Base-by-base conservation (phyloP, 768 basidiomycete species). In the Psilocybe cyanescens region DNA sequence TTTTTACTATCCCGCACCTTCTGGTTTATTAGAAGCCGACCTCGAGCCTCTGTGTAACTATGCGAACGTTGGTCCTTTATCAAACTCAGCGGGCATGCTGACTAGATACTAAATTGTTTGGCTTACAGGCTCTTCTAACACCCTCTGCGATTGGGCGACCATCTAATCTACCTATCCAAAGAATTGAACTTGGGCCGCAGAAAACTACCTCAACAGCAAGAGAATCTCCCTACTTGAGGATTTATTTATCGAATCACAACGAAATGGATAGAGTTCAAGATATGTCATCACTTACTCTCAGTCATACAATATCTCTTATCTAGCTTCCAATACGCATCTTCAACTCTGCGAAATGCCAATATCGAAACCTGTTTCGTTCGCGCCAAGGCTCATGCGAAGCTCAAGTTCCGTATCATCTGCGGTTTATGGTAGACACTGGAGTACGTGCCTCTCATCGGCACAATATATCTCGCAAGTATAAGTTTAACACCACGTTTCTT, bases 341-440 rank as follows among this genome's bases (percentile, higher is more conserved):
- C 70, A 90, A 91, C 66, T 78, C 85, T 57, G 90, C 87, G 41
- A 86, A 89, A 72, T 81, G 88, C 68, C 76, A 77, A 29, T 94
- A 86, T 71, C 77, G 83, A 57, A 84, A 80, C 60, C 74, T 89
- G 31, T 89, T 84, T 57, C 65, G 71, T 7, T 76, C 74, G 19
- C 75, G 81, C 41, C 78, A 87, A 24, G 55, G 85, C 28, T 95
- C 94, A 0, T 97, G 81, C 65, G 96, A 97, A 75, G 94, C 92
- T 67, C 95, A 95, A 66, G 88, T 97, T 56, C 85, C 86, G 0
- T 97, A 93, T 68, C 85, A 83, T 4, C 76, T 97, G 54, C 86
- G 96, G 8, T 97, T 97, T 74, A 97, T 97, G 96, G 91, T 97
- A 59, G 96, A 98, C 69, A 90, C 90, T 8, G 87, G 91, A 81